A percentile compares a stretch with the other conserved stretches of the same genome.
These are phyloP conservation scores for Paecilomyces dactylethromorphus DNA, from an alignment of 2,329 filamentous ascomycete species.

Conservation along the genomic window DNA sequence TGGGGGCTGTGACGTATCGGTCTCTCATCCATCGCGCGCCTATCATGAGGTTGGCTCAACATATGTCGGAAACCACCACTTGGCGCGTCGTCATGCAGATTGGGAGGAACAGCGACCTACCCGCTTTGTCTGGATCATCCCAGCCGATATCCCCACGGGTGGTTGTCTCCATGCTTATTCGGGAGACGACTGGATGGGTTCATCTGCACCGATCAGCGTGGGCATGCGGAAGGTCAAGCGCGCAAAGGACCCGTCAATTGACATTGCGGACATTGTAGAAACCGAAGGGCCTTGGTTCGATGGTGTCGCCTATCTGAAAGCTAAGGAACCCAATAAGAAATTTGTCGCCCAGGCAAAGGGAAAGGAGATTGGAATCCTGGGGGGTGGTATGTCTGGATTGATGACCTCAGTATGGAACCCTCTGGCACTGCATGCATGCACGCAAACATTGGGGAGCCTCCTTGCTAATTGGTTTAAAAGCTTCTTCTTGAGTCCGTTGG, in stretches of 20 bases:
- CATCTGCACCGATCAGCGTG: conserved; percentile 5
- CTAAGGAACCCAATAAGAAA: conserved; percentile 17
- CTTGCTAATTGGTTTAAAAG: conserved; percentile 6
- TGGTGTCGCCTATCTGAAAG: conserved; percentile 30
- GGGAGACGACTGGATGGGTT: neutral
- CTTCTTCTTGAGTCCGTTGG: conserved; percentile 39
- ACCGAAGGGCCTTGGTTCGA: conserved; percentile 36
- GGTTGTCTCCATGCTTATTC: neutral
- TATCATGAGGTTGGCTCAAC: neutral
- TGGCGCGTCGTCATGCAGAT: neutral
- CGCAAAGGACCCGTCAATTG: conserved; percentile 19
- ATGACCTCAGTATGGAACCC: conserved; percentile 20
- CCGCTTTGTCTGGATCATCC: neutral
- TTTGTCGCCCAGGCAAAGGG: conserved; percentile 25
- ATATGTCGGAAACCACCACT: neutral
- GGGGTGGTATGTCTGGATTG: conserved; percentile 29
- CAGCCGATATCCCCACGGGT: neutral
- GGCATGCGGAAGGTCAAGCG: conserved; percentile 29
- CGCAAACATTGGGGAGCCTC: neutral
- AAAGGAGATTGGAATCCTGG: conserved; percentile 28
- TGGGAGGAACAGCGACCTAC: neutral
- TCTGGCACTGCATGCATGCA: neutral
- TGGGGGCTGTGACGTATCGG: neutral
- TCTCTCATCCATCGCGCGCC: neutral
- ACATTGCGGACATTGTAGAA: conserved; percentile 27